These are phyloP conservation scores for Rubroboletus satanas DNA, from an alignment of 768 basidiomycete species.

Conservation along the genomic window DNA sequence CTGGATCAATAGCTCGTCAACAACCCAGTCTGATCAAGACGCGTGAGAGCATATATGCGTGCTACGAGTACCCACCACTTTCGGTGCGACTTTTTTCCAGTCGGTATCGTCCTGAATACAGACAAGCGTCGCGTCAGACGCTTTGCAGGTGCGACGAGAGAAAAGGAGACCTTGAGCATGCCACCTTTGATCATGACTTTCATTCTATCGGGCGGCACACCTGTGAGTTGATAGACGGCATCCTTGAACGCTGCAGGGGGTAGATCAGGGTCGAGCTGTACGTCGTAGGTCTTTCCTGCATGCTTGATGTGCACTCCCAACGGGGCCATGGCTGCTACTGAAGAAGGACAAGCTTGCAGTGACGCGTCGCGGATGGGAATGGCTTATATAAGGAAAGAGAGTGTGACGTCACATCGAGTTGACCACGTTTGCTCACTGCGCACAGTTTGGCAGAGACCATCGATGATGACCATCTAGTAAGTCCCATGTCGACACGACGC, in stretches of 20 bases:
- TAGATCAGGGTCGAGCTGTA: constrained; percentile 69
- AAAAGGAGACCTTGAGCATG: constrained; percentile 66
- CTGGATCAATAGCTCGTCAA: constrained; percentile 34
- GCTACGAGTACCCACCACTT: constrained; percentile 51
- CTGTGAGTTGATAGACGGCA: constrained; percentile 73
- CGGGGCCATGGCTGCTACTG: constrained; percentile 48
- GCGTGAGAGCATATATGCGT: background rate
- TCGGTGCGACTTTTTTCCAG: constrained; percentile 80
- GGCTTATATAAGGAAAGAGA: constrained; percentile 19
- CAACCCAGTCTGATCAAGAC: background rate
- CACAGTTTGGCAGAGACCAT: background rate
- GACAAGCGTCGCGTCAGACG: background rate
- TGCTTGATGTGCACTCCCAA: constrained; percentile 86
- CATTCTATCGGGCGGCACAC: constrained; percentile 88
- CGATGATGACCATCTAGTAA: constrained; percentile 48
- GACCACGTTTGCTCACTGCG: background rate
- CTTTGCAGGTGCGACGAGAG: background rate
- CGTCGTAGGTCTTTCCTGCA: constrained; percentile 70
- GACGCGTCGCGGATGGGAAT: constrained; percentile 32
- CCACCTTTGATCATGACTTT: constrained; percentile 97
- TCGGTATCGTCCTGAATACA: constrained; percentile 75
- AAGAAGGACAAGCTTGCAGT: background rate
- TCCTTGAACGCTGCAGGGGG: constrained; percentile 78
- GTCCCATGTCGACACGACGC: background rate
- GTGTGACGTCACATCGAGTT: constrained; percentile 27